A percentile compares a stretch with the other conserved stretches of the same genome.
phyloP scores from a whole-genome alignment of 106 monocot species.

The Triglochin maritima region DNA sequence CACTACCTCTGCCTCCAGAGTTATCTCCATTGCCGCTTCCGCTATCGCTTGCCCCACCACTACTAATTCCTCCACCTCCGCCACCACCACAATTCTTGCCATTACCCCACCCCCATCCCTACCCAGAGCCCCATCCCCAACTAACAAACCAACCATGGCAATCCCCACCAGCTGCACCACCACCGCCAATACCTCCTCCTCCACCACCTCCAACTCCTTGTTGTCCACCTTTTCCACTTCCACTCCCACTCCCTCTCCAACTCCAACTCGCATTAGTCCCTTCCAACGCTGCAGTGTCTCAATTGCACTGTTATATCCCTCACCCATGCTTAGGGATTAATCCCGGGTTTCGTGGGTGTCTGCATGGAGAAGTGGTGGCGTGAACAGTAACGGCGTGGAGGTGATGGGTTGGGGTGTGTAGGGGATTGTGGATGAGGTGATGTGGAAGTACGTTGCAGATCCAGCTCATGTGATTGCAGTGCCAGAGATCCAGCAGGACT shows the following conservation, averaged over 20 bases:
- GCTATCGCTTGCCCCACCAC: slow-evolving; percentile 14
- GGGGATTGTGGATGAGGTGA: too few species aligned
- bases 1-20: slow-evolving; percentile 6
- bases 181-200: slow-evolving; percentile 3
- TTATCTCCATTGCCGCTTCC: slow-evolving; percentile 12
- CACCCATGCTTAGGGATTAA: too few species aligned
- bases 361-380: too few species aligned
- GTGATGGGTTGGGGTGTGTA: too few species aligned
- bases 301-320: too few species aligned
- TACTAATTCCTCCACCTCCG: slow-evolving; percentile 1
- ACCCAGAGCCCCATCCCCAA: slow-evolving; percentile 13
- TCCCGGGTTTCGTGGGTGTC: too few species aligned
- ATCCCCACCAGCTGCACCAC: slow-evolving; percentile 7
- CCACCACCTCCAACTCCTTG: background rate
- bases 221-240: background rate
- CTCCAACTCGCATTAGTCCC: background rate
- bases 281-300: background rate
- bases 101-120: slow-evolving; percentile 12
- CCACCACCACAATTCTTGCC: background rate
- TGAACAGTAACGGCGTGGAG: too few species aligned
- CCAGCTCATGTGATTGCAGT: too few species aligned
- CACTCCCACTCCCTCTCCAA: background rate
- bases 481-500: too few species aligned
- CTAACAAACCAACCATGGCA: slow-evolving; percentile 1
- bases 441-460: too few species aligned